Base-by-base conservation (phyloP, 2,329 filamentous ascomycete species). In the Aspergillus cejpii region DNA sequence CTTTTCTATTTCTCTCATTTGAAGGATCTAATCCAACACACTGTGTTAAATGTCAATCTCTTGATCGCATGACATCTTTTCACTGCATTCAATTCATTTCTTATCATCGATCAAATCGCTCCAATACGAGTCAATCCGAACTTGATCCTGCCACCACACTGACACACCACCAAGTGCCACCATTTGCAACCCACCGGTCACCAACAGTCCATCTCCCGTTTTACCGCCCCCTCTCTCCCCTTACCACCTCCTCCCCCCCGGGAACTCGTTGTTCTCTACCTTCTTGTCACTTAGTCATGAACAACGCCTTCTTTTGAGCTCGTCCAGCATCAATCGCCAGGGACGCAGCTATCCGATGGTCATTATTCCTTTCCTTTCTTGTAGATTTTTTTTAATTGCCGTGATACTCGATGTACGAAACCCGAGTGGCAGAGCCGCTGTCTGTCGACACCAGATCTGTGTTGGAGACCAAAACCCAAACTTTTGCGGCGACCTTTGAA, bases 401-500 rank as follows among this genome's bases (percentile, higher is more conserved):
- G 37, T 24, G 39, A 27, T 51, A 40, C 54, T 54, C 52, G 47
- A 68, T 68, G 65, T 65, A 59, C 52, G 60, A 62, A 37, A 55
- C 56, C 47, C 58, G 60, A 43, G 50, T 58, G 49, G 54, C 56
- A 54, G 60, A 67, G 53, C 55, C 56, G 50, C 50, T 65, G 55
- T 56, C 58, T 41, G 55, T 62, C 53, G 57, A 65, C 46, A 55
- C 58, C 31, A 54, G 56, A 53, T 60, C 62, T 50, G 52, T 55
- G 40, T 53, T 66, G 53, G 58, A 59, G 52, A 58, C 59, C 47
- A 68, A 69, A 52, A 56, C 59, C 28, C 59, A 59, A 41, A 56
- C 64, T 21, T 63, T 70, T 55, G 59, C 65, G 49, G 65, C 68
- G 48, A 60, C 70, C 49, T 66, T 72, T 51, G 68, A 72, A 47